Evolutionary conservation across 1,284 basidiomycete species (phyloP).

Genomic region (Boletus mariae): DNA sequence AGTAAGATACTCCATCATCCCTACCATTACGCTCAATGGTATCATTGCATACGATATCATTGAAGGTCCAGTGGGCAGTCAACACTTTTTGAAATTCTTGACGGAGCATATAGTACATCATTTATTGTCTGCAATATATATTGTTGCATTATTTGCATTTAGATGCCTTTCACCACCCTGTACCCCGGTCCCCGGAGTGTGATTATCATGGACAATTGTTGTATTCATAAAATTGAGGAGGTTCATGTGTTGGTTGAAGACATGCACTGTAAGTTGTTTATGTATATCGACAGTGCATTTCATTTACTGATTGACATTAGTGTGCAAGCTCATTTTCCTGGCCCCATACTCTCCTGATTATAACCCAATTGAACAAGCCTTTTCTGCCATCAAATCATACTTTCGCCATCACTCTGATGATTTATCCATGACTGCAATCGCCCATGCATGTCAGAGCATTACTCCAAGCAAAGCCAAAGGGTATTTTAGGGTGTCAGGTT

Average conservation of each 20-base stretch:
- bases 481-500: not conserved
- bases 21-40: constrained; percentile 13
- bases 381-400: not conserved
- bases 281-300: not conserved
- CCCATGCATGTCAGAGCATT: not conserved
- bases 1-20: constrained; percentile 16
- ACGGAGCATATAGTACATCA: not conserved
- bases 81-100: not conserved
- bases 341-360: not conserved
- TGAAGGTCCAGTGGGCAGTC: not conserved
- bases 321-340: not conserved
- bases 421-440: not conserved
- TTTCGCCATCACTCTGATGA: not conserved
- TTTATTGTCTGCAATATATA: no score
- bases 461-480: not conserved
- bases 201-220: not conserved
- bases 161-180: not conserved
- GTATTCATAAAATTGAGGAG: not conserved
- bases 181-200: not conserved
- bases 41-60: not conserved
- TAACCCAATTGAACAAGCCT: not conserved
- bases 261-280: not conserved
- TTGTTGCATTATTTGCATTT: no score
- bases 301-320: not conserved
- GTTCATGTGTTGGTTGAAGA: not conserved